Conservation (phyloP, 768 basidiomycete species). For the Panaeolus papilionaceus region DNA sequence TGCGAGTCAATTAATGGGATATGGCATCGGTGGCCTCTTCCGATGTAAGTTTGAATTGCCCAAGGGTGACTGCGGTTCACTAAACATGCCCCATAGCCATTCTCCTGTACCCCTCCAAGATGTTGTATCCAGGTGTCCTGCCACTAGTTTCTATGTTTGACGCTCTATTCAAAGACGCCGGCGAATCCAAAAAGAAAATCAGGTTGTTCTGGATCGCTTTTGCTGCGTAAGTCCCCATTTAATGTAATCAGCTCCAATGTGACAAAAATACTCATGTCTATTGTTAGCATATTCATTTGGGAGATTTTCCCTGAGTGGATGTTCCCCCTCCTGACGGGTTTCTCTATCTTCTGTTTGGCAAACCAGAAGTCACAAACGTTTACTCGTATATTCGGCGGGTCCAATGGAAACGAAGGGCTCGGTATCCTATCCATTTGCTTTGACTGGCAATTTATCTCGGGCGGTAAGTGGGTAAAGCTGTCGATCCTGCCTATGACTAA, state of each 20-base stretch:
- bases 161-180: constrained; percentile 50
- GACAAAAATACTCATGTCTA: constrained; percentile 19
- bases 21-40: constrained; percentile 61
- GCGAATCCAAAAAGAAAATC: constrained; percentile 45
- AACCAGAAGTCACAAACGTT: constrained; percentile 50
- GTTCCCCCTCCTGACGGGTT: constrained; percentile 65
- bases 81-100: constrained; percentile 36
- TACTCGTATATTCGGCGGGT: constrained; percentile 68
- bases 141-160: constrained; percentile 58
- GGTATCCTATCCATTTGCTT: constrained; percentile 63
- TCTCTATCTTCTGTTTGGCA: constrained; percentile 64
- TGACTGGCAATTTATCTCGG: constrained; percentile 68
- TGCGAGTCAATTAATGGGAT: constrained; percentile 47
- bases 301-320: constrained; percentile 61
- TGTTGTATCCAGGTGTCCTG: constrained; percentile 54
- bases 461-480: constrained; percentile 30
- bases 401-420: constrained; percentile 69
- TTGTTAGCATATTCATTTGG: constrained; percentile 50
- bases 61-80: not conserved
- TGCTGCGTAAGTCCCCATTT: constrained; percentile 36
- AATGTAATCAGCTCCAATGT: constrained; percentile 1
- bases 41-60: constrained; percentile 40
- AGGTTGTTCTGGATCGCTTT: constrained; percentile 57
- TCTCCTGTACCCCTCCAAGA: constrained; percentile 58
- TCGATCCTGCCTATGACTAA: constrained; percentile 15